Evolutionary conservation across 2,329 filamentous ascomycete genomes (phyloP), one percentile per base, ranked within the genome.

Genomic region (Chaetomium strumarium): DNA sequence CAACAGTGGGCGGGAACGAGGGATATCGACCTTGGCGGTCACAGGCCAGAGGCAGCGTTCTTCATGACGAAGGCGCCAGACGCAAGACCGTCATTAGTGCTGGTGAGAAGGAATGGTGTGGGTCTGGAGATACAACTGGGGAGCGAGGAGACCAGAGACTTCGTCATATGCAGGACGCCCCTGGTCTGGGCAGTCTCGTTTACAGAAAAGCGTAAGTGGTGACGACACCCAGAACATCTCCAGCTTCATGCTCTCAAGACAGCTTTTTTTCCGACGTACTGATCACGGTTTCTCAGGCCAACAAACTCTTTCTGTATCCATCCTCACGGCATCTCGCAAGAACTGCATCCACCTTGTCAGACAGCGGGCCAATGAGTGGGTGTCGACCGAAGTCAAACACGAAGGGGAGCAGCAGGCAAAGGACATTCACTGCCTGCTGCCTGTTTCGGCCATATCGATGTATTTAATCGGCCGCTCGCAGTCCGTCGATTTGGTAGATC

Each of bases 41-140:
- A 84, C 46, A 78, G 76, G 45, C 79, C 82, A 0, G 75, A 80
- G 38, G 76, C 82, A 1, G 82, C 88, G 62, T 81, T 84, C 53
- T 90, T 90, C 59, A 74, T 74, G 0, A 68, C 73, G 6, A 66
- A 67, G 24, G 66, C 68, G 20, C 62, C 62, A 19, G 62, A 64
- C 14, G 52, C 64, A 1, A 64, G 72, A 1, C 74, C 75, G 1
- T 71, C 74, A 11, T 66, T 90, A 1, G 64, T 88, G 9, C 64
- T 89, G 8, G 75, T 90, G 6, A 80, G 80, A 34, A 76, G 79
- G 14, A 83, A 85, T 49, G 87, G 86, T 0, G 73, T 75, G 3
- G 70, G 90, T 62, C 76, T 75, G 0, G 82, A 86, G 60, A 67
- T 85, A 11, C 72, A 74, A 45, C 68, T 78, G 14, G 75, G 74